Percentiles rank a stretch among this genome's conserved stretches.
Evolutionary conservation across 139 green algal species (phyloP).

Genomic region (Yamagishiella unicocca): DNA sequence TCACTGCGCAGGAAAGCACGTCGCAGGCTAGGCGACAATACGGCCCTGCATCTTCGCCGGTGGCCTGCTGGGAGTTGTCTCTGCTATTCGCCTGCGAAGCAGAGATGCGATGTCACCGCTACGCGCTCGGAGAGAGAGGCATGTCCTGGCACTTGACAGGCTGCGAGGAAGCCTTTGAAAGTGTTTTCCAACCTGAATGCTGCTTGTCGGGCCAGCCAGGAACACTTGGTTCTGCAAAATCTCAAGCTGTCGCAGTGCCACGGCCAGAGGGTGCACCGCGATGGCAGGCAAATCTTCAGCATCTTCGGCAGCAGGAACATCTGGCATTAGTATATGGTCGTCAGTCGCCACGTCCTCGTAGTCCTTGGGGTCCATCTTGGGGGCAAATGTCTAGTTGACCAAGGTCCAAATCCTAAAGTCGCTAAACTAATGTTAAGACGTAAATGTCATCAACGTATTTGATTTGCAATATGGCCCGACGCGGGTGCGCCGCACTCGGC

Average conservation of each 20-base stretch:
- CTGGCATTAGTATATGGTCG: background rate
- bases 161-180: background rate
- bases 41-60: background rate
- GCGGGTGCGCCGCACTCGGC: too few species aligned
- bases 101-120: too few species aligned
- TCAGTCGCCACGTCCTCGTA: background rate
- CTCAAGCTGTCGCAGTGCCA: conserved; percentile 18
- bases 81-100: background rate
- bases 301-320: background rate
- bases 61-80: background rate
- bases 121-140: background rate
- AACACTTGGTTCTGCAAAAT: conserved; percentile 22
- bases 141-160: background rate
- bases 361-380: conserved; percentile 1
- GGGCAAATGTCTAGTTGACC: background rate
- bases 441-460: too few species aligned
- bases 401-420: background rate
- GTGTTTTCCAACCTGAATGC: conserved; percentile 16
- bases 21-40: conserved; percentile 22
- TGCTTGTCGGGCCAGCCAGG: background rate
- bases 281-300: background rate
- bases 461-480: too few species aligned
- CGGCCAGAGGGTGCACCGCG: conserved; percentile 1
- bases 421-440: too few species aligned
- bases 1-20: background rate